phyloP scores from a whole-genome alignment of 257 asterid genomes.

The Solanum etuberosum region DNA sequence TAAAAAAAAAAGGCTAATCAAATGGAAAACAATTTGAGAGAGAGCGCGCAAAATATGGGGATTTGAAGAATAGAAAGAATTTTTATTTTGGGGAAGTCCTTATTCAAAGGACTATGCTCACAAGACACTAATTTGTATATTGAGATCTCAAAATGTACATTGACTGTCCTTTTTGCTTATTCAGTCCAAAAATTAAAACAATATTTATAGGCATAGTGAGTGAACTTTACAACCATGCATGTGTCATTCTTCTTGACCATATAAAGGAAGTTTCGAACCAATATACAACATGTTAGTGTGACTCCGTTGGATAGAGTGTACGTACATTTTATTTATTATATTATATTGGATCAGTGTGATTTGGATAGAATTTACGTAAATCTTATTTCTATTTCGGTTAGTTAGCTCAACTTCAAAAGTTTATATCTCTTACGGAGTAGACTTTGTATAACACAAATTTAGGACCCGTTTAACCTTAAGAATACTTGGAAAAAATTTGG shows the following conservation, averaged over 20 bases:
- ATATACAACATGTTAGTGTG: neutral
- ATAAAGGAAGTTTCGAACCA: conserved; percentile 8
- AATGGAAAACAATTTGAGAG: neutral
- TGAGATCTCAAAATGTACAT: neutral
- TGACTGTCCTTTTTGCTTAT: neutral
- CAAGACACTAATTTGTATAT: neutral
- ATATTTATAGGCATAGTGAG: conserved; percentile 4
- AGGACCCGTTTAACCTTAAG: too few species aligned
- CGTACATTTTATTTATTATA: too few species aligned
- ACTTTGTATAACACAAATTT: too few species aligned
- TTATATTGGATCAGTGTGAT: too few species aligned
- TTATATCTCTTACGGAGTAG: too few species aligned
- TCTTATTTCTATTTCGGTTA: too few species aligned
- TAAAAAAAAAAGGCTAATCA: neutral
- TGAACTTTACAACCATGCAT: conserved; percentile 14
- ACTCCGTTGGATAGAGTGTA: too few species aligned
- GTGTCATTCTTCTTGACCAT: conserved; percentile 2
- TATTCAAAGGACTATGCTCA: neutral
- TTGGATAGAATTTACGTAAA: too few species aligned
- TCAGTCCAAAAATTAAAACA: neutral
- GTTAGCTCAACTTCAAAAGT: too few species aligned
- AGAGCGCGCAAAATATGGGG: neutral
- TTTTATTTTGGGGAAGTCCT: neutral
- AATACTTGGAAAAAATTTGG: too few species aligned
- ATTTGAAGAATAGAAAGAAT: neutral